A percentile compares a stretch with the other conserved stretches of the same genome.
Conservation (phyloP, 2,329 filamentous ascomycete genomes). For the Fusarium sp. region DNA sequence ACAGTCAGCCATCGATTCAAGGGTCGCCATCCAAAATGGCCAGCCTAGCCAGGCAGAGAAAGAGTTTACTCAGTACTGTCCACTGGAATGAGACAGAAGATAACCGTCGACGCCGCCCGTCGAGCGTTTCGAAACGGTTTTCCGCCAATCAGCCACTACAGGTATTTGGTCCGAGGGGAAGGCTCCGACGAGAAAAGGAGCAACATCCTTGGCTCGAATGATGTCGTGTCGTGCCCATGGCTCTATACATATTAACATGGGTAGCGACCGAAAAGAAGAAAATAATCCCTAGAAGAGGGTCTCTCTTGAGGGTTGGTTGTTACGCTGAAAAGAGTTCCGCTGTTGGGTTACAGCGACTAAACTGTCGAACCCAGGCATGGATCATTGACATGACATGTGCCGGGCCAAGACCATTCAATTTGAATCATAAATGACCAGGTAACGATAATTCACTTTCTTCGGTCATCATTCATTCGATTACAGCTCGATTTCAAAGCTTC, state of each 20-base stretch:
- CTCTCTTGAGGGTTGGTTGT: background rate
- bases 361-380: constrained; percentile 4
- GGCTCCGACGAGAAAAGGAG: constrained; percentile 11
- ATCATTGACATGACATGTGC: constrained; percentile 7
- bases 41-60: background rate
- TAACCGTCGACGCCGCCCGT: constrained; percentile 25
- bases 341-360: background rate
- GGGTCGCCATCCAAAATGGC: background rate
- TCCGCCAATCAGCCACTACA: constrained; percentile 37
- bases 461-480: background rate
- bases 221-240: constrained; percentile 22
- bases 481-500: background rate
- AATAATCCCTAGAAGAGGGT: background rate
- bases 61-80: background rate
- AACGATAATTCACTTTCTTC: background rate
- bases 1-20: background rate
- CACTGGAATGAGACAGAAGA: background rate
- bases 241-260: constrained; percentile 6
- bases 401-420: background rate
- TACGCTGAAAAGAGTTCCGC: background rate
- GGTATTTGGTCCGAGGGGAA: constrained; percentile 3
- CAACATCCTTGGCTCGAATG: constrained; percentile 29
- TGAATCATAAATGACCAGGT: background rate
- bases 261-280: background rate
- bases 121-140: constrained; percentile 42